Evolutionary conservation across 257 asterid genomes (phyloP), one percentile per base, ranked within the genome.

Genomic region (Solanum pimpinellifolium): DNA sequence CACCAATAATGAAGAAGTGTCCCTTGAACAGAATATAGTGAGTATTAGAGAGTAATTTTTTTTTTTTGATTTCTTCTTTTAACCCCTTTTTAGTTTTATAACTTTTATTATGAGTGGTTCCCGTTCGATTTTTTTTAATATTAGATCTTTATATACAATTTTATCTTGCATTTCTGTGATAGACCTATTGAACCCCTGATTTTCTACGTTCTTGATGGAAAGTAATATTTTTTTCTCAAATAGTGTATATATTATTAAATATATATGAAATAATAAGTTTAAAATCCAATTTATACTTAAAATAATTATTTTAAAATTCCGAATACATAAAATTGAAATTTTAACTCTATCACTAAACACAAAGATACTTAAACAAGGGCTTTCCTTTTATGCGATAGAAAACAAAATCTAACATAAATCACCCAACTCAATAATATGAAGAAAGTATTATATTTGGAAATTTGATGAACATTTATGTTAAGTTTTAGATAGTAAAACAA

Each of bases 281-380:
- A 3, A 56, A 18, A 56, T 2, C 0, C 0, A 56, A 52, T 52
- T 52, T 6, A 52, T 0, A 18, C 0, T 52, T 52, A 0, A 52
- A 52, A 0, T 52, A 16, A 7, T 0, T 3, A 52, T 52, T 52
- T 16, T 52, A 52, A 18, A 52, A 52, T 52, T 52, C 0, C 18
- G 3, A 52, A 18, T 0, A 6, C 0, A 56, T 56, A 18, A 20
- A 7, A 20, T 20, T 56, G 0, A 56, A 18, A 56, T 20, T 56
- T 56, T 56, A 1, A 56, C 11, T 56, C 5, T 0, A 31, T 1
- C 1, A 1, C 0, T 7, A 0, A 56, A 56, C 13, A 21, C 27
- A 3, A 59, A 0, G 6, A 29, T 68, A 29, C 3, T 13, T 70
- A 13, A 20, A 16, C 1, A 20, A 15, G 0, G 3, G 23, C 23